Percentiles rank a stretch among this genome's conserved stretches.
phyloP scores from a whole-genome alignment of 164 flowering plant genomes.

The Stephania yunnanensis region DNA sequence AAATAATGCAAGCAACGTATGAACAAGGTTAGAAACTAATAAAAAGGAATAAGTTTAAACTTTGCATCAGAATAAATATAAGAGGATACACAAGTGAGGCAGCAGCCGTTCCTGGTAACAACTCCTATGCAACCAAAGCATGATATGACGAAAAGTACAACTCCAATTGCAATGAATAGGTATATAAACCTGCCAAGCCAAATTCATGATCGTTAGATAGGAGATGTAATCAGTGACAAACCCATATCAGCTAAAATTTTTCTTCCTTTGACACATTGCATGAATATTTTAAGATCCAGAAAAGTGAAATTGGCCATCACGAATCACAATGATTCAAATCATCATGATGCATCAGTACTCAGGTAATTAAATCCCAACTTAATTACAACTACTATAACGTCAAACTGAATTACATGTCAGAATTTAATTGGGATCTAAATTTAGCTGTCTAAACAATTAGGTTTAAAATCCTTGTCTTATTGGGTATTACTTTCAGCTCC shows the following conservation, averaged over 20 bases:
- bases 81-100: slow-evolving; percentile 87
- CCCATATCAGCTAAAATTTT: background rate
- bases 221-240: background rate
- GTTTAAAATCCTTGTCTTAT: background rate
- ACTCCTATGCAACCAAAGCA: slow-evolving; percentile 87
- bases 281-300: background rate
- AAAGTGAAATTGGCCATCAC: background rate
- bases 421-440: background rate
- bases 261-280: background rate
- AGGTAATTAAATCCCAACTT: background rate
- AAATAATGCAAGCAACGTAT: no score
- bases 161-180: slow-evolving; percentile 76
- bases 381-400: background rate
- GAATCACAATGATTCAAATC: background rate
- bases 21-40: background rate
- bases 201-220: background rate
- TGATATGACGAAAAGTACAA: slow-evolving; percentile 66
- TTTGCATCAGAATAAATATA: background rate
- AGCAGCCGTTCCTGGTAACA: slow-evolving; percentile 69
- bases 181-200: slow-evolving; percentile 77
- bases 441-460: background rate
- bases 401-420: background rate
- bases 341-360: background rate
- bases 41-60: background rate
- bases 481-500: background rate